Evolutionary conservation across 441 rosid species (phyloP).

Genomic region (Euphorbia neoarborescens): DNA sequence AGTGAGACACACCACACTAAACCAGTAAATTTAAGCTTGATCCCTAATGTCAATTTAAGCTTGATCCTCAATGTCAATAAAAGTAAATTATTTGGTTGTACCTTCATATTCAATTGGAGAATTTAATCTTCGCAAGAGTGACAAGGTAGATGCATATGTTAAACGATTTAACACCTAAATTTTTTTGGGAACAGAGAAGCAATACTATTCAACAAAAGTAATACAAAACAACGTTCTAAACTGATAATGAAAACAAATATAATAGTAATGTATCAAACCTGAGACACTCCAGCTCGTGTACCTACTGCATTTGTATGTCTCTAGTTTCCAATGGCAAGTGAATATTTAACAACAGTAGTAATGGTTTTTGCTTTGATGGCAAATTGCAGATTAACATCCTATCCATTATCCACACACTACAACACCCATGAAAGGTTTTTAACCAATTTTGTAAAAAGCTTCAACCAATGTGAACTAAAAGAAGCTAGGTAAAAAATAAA

Average conservation of each 20-base stretch:
- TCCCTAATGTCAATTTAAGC: not conserved
- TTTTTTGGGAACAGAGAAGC: not conserved
- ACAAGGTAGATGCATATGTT: constrained; percentile 93
- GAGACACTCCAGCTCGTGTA: constrained; percentile 99
- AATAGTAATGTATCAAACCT: constrained; percentile 39
- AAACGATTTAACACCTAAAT: constrained; percentile 84
- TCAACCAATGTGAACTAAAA: constrained; percentile 10
- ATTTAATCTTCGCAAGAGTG: constrained; percentile 90
- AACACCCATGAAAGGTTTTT: constrained; percentile 15
- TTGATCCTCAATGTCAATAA: not conserved
- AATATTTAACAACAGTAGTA: constrained; percentile 88
- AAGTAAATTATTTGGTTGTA: constrained; percentile 20
- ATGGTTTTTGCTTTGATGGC: constrained; percentile 96
- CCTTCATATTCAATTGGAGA: constrained; percentile 99
- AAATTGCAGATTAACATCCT: constrained; percentile 90
- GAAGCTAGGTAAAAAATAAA: constrained; percentile 20
- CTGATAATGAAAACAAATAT: not conserved
- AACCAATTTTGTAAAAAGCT: constrained; percentile 11
- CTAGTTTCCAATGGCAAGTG: constrained; percentile 99
- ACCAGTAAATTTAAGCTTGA: not conserved
- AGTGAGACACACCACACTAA: constrained; percentile 1
- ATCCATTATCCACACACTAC: constrained; percentile 90
- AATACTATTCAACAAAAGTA: not conserved
- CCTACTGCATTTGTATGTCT: constrained; percentile 99
- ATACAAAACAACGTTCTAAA: not conserved